Conservation (phyloP, 805 yeast genomes). For the Kodamaea hsintzibuensis region DNA sequence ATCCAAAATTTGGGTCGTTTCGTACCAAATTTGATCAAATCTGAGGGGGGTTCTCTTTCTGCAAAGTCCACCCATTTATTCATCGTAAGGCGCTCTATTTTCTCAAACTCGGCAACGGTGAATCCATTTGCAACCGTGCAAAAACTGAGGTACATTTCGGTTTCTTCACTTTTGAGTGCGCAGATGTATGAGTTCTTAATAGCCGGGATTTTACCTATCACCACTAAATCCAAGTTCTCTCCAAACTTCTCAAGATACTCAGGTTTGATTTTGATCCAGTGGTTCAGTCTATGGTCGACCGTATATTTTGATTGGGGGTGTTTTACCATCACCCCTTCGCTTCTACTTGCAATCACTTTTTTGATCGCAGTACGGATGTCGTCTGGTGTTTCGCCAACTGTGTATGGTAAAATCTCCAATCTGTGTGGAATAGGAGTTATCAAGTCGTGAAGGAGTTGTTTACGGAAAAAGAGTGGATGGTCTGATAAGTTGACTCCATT, state of each 20-base stretch:
- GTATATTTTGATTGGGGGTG: conserved; percentile 57
- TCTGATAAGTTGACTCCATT: conserved; percentile 66
- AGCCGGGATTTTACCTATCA: conserved; percentile 78
- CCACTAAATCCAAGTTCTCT: conserved; percentile 75
- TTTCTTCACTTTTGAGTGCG: conserved; percentile 56
- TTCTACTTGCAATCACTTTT: conserved; percentile 56
- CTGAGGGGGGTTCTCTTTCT: conserved; percentile 19
- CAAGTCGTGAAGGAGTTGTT: conserved; percentile 47
- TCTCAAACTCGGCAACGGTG: conserved; percentile 57
- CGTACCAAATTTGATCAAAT: conserved; percentile 54
- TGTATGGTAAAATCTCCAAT: conserved; percentile 49
- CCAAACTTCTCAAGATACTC: conserved; percentile 86
- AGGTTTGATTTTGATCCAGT: conserved; percentile 92
- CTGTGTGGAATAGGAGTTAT: conserved; percentile 46
- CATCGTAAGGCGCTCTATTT: conserved; percentile 55
- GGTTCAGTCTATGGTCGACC: conserved; percentile 57
- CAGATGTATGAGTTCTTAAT: conserved; percentile 72
- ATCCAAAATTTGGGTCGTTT: conserved; percentile 75
- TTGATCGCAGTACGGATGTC: conserved; percentile 60
- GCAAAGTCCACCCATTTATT: conserved; percentile 58
- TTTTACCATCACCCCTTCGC: conserved; percentile 86
- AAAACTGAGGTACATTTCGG: conserved; percentile 57
- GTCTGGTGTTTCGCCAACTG: conserved; percentile 41
- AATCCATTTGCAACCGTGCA: conserved; percentile 87
- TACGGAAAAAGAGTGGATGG: conserved; percentile 56